Percentiles rank a stretch among this genome's conserved stretches.
phyloP scores from a whole-genome alignment of 2,329 filamentous ascomycete genomes.

The Eurotiales sp. region DNA sequence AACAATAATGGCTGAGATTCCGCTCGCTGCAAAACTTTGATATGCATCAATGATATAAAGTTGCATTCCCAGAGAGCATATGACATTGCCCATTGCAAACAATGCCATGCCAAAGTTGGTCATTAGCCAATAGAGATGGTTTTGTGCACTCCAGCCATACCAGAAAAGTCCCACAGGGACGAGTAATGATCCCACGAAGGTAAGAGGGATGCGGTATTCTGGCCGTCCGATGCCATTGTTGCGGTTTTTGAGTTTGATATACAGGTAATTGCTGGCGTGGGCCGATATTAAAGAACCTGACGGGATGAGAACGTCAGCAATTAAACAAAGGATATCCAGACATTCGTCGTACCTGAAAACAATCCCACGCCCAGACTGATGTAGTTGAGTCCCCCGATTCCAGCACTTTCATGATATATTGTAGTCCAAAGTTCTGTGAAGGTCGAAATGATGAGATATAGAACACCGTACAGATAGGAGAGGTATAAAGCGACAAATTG shows the following conservation, averaged over 20 bases:
- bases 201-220: constrained; percentile 46
- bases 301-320: no score
- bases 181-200: constrained; percentile 49
- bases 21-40: constrained; percentile 40
- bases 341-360: no score
- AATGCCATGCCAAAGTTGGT: constrained; percentile 53
- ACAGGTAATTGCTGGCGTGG: not conserved
- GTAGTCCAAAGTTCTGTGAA: not conserved
- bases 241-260: constrained; percentile 35
- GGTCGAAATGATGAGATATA: constrained; percentile 45
- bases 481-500: constrained; percentile 49
- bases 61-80: constrained; percentile 50
- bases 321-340: no score
- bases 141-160: constrained; percentile 53
- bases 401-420: not conserved
- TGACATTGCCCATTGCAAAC: constrained; percentile 50
- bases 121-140: constrained; percentile 50
- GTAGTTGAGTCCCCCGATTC: not conserved
- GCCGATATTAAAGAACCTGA: no score
- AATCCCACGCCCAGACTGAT: no score
- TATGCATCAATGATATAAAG: constrained; percentile 57
- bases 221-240: constrained; percentile 26
- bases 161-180: constrained; percentile 51
- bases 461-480: constrained; percentile 54
- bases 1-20: constrained; percentile 51